A percentile compares a stretch with the other conserved stretches of the same genome.
Conservation (phyloP, 768 basidiomycete species). For the Amylocystis lapponica region DNA sequence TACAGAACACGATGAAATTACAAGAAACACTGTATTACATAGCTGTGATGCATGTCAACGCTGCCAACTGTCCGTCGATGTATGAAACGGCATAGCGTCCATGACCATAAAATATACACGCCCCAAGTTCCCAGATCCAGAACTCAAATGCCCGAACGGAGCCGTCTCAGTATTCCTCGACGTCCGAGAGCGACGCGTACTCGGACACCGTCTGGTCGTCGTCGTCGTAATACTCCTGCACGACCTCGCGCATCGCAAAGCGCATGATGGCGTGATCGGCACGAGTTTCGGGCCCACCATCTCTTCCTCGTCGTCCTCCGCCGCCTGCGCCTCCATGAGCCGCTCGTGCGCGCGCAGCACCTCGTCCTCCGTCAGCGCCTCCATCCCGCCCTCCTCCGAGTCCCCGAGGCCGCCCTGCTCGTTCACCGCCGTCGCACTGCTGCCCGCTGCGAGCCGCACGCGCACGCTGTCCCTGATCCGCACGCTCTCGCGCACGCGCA, state of each 20-base stretch:
- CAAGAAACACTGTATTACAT: too few relatives aligned
- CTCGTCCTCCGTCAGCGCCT: conserved; percentile 38
- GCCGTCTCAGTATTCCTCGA: conserved; percentile 70
- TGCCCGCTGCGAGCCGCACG: conserved; percentile 17
- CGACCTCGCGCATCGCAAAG: conserved; percentile 78
- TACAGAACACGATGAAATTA: too few relatives aligned
- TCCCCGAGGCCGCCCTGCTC: conserved; percentile 27
- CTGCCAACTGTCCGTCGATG: too few relatives aligned
- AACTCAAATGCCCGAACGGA: too few relatives aligned
- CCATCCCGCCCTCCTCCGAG: conserved; percentile 44
- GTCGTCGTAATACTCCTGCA: conserved; percentile 77
- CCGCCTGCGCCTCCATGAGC: conserved; percentile 37
- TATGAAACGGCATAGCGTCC: too few relatives aligned
- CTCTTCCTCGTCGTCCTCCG: conserved; percentile 45
- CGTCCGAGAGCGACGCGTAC: conserved; percentile 73
- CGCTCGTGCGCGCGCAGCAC: conserved; percentile 40
- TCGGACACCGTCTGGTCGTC: conserved; percentile 74
- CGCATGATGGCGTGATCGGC: conserved; percentile 75
- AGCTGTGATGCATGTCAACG: too few relatives aligned
- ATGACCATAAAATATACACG: too few relatives aligned
- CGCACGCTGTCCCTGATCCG: conserved; percentile 11
- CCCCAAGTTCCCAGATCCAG: too few relatives aligned
- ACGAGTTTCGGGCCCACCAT: conserved; percentile 69
- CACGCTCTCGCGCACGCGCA: conserved; percentile 17
- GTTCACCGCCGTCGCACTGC: conserved; percentile 36